Percentiles rank a stretch among this genome's conserved stretches.
Conservation (phyloP, 2,329 filamentous ascomycete species). For the Penicillium sp. region DNA sequence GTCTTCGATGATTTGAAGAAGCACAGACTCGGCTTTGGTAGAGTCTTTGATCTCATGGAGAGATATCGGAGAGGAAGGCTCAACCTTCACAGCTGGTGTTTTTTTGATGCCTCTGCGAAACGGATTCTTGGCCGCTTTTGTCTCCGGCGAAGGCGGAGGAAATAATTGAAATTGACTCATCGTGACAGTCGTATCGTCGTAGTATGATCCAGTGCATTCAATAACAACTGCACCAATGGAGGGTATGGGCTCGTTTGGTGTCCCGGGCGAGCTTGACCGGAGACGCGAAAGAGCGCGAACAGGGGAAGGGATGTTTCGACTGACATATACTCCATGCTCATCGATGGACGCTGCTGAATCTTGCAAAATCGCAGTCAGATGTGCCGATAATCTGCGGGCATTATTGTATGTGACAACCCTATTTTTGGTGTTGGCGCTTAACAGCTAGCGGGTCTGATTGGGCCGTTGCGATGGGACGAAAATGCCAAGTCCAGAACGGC, state of each 20-base stretch:
- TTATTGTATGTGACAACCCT: conserved; percentile 30
- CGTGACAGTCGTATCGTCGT: conserved; percentile 16
- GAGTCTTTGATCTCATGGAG: conserved; percentile 39
- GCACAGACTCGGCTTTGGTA: conserved; percentile 43
- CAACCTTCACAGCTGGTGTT: conserved; percentile 28
- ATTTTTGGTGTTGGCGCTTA: conserved; percentile 41
- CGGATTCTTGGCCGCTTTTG: conserved; percentile 41
- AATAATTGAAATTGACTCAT: conserved; percentile 52
- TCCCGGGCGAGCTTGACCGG: conserved; percentile 12
- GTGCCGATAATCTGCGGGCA: conserved; percentile 4
- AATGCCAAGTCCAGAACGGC: conserved; percentile 29
- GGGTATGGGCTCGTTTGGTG: conserved; percentile 8
- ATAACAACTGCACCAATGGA: conserved; percentile 8
- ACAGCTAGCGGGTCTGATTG: conserved; percentile 32
- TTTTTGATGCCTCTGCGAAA: conserved; percentile 40
- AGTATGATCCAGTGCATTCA: conserved; percentile 1
- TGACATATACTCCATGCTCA: conserved; percentile 32
- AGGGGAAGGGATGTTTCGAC: conserved; percentile 27
- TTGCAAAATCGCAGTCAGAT: conserved; percentile 6
- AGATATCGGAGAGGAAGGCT: conserved; percentile 36
- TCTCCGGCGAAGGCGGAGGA: conserved; percentile 43
- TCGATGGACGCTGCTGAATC: conserved; percentile 9
- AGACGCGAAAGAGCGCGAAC: conserved; percentile 16
- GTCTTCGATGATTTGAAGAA: conserved; percentile 48
- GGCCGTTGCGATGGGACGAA: conserved; percentile 23